Conservation (phyloP, 208 protist genomes). For the Wallacemonas sp. region DNA sequence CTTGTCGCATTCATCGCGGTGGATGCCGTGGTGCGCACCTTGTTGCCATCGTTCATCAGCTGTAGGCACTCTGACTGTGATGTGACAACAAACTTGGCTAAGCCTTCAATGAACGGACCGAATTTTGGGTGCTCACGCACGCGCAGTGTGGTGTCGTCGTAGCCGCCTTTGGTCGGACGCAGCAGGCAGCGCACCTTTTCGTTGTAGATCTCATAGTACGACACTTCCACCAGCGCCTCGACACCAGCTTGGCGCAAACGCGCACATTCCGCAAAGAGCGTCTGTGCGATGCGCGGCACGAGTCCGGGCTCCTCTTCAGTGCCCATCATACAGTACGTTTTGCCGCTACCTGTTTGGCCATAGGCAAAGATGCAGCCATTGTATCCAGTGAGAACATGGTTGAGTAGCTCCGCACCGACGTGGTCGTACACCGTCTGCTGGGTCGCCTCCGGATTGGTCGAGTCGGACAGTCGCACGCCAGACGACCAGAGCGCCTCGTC, state of each 20-base stretch:
- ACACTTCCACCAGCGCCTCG: conserved; percentile 82
- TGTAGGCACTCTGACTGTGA: conserved; percentile 63
- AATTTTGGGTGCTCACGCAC: conserved; percentile 81
- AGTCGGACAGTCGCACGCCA: conserved; percentile 30
- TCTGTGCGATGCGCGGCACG: conserved; percentile 68
- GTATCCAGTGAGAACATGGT: conserved; percentile 73
- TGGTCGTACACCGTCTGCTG: conserved; percentile 66
- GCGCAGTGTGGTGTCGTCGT: conserved; percentile 68
- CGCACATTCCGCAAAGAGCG: conserved; percentile 46
- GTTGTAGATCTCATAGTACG: conserved; percentile 93
- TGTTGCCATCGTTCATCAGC: conserved; percentile 86
- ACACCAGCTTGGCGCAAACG: conserved; percentile 36
- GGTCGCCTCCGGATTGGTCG: conserved; percentile 43
- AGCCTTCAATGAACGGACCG: conserved; percentile 79
- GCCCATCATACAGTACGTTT: conserved; percentile 88
- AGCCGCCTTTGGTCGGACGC: conserved; percentile 43
- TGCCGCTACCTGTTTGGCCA: conserved; percentile 88
- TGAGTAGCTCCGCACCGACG: conserved; percentile 55
- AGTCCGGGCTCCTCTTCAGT: conserved; percentile 42
- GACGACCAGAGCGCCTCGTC: conserved; percentile 76
- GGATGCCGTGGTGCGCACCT: conserved; percentile 79
- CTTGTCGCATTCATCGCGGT: conserved; percentile 93
- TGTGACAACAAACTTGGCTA: conserved; percentile 72
- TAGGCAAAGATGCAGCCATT: conserved; percentile 92
- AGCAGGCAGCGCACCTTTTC: conserved; percentile 86